Percentiles rank a stretch among this genome's conserved stretches.
phyloP scores from a whole-genome alignment of 306 rosid genomes.

The Spatholobus suberectus region DNA sequence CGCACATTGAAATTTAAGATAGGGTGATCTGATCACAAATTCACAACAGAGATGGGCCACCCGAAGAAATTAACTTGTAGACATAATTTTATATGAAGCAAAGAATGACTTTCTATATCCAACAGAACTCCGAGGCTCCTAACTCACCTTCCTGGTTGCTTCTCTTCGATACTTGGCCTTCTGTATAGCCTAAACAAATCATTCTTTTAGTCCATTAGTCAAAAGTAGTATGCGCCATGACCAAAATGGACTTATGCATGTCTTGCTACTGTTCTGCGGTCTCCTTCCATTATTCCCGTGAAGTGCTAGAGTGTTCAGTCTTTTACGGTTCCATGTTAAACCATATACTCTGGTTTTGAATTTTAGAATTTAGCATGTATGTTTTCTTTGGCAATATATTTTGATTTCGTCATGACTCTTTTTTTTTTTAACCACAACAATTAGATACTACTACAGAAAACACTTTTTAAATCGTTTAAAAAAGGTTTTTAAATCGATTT shows the following conservation, averaged over 20 bases:
- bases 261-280: constrained; percentile 20
- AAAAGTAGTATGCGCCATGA: constrained; percentile 38
- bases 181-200: constrained; percentile 21
- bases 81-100: constrained; percentile 8
- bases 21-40: constrained; percentile 16
- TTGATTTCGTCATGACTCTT: too few species aligned
- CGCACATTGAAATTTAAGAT: constrained; percentile 34
- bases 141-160: constrained; percentile 41
- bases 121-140: background rate
- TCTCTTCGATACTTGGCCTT: constrained; percentile 5
- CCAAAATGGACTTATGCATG: constrained; percentile 25
- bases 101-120: background rate
- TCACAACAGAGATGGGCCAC: constrained; percentile 31
- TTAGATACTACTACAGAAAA: too few species aligned
- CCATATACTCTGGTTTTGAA: background rate
- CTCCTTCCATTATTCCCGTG: background rate
- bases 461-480: too few species aligned
- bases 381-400: too few species aligned
- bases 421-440: too few species aligned
- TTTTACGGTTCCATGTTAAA: background rate
- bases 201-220: constrained; percentile 35
- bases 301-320: background rate
- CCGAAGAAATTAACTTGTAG: background rate
- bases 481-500: too few species aligned
- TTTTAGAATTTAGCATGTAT: too few species aligned